Evolutionary conservation across 176 grass and related monocot genomes (phyloP).

Genomic region (Aechmea fasciata): DNA sequence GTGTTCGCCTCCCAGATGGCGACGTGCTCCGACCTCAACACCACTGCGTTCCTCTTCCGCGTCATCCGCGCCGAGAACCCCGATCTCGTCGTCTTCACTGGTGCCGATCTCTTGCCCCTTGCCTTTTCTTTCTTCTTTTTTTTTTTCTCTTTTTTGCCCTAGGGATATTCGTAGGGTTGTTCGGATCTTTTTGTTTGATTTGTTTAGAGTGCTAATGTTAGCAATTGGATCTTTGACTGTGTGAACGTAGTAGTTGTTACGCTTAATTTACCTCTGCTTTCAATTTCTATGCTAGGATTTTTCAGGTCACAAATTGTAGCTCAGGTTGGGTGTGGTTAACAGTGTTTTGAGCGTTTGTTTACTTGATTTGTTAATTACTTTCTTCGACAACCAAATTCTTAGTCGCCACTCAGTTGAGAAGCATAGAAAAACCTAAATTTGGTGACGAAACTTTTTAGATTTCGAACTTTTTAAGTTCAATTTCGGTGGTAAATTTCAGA

Average conservation of each 20-base stretch:
- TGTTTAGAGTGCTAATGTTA: neutral
- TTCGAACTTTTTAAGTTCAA: no score
- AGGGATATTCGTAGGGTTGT: neutral
- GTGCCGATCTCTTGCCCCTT: conserved; percentile 3
- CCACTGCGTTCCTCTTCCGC: conserved; percentile 82
- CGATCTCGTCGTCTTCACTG: conserved; percentile 94
- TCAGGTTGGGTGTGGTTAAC: no score
- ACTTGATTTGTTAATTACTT: neutral
- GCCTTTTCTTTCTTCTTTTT: neutral
- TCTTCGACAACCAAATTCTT: no score
- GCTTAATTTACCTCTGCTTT: no score
- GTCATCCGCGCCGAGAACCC: conserved; percentile 72
- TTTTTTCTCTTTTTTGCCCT: neutral
- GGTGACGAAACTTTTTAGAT: no score
- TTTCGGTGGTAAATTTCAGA: no score
- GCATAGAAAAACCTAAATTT: no score
- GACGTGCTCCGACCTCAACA: conserved; percentile 94
- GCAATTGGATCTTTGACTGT: no score
- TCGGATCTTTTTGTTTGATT: neutral
- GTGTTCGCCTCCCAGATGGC: conserved; percentile 46
- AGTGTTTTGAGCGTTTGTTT: neutral
- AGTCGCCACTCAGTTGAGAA: no score
- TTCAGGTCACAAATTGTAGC: no score
- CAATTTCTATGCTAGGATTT: no score
- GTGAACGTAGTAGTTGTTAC: no score